Evolutionary conservation across 768 basidiomycete species (phyloP).

Genomic region (Termitomyces sp.): DNA sequence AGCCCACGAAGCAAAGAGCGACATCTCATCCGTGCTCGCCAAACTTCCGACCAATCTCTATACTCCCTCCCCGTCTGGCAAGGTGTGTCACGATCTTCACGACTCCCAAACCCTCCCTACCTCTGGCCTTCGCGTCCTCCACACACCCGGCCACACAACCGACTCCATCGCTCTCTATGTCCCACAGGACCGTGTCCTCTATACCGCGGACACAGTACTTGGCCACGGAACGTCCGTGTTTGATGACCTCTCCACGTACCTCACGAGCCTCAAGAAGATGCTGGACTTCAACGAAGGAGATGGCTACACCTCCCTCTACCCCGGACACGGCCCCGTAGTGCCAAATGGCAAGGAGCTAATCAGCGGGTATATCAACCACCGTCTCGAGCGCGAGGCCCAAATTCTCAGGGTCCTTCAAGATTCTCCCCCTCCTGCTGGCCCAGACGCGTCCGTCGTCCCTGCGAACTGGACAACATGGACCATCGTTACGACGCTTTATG

Average conservation of each 20-base stretch:
- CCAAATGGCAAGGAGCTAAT: conserved; percentile 57
- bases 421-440: conserved; percentile 24
- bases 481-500: conserved; percentile 64
- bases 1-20: conserved; percentile 23
- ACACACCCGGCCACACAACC: conserved; percentile 86
- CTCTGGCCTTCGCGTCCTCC: conserved; percentile 57
- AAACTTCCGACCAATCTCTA: conserved; percentile 41
- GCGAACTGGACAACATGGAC: conserved; percentile 57
- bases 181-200: conserved; percentile 65
- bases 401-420: conserved; percentile 50
- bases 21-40: conserved; percentile 34
- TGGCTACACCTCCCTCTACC: conserved; percentile 59
- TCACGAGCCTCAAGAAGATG: conserved; percentile 59
- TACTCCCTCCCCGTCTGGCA: conserved; percentile 36
- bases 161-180: conserved; percentile 81
- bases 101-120: conserved; percentile 50
- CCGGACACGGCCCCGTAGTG: conserved; percentile 85
- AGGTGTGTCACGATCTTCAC: conserved; percentile 50
- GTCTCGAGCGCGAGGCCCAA: conserved; percentile 77
- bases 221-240: conserved; percentile 91
- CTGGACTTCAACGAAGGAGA: conserved; percentile 33
- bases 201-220: conserved; percentile 88
- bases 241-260: conserved; percentile 71
- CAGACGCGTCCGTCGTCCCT: conserved; percentile 1
- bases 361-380: conserved; percentile 70